Conservation (phyloP, 2,329 filamentous ascomycete species). For the Fusarium multiceps region DNA sequence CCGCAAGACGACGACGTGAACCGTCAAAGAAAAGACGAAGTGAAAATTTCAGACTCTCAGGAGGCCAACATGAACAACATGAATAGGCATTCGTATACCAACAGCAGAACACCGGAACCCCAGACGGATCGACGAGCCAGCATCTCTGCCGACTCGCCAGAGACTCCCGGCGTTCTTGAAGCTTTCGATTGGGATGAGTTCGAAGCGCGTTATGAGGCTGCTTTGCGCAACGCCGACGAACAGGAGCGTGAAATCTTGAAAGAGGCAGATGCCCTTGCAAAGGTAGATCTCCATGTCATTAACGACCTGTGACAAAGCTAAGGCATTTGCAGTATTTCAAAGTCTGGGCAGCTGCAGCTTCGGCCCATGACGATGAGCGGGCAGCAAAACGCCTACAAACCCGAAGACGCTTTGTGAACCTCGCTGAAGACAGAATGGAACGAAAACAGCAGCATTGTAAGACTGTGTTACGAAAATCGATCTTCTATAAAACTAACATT, state of each 20-base stretch:
- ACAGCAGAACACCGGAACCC: slow-evolving; percentile 54
- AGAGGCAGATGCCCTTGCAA: slow-evolving; percentile 75
- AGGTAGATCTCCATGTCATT: slow-evolving; percentile 56
- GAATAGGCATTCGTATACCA: slow-evolving; percentile 34
- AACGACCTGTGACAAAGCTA: background rate
- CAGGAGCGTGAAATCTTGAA: slow-evolving; percentile 73
- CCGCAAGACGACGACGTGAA: slow-evolving; percentile 36
- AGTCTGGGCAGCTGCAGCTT: slow-evolving; percentile 80
- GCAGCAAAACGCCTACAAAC: slow-evolving; percentile 85
- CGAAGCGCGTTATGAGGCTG: slow-evolving; percentile 73
- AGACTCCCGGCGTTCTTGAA: slow-evolving; percentile 64
- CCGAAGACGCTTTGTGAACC: slow-evolving; percentile 78
- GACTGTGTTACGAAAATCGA: slow-evolving; percentile 47
- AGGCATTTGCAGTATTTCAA: slow-evolving; percentile 73
- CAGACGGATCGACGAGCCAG: slow-evolving; percentile 49
- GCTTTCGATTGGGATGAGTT: slow-evolving; percentile 84
- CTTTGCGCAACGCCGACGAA: slow-evolving; percentile 70
- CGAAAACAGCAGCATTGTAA: slow-evolving; percentile 84
- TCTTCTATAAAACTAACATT: slow-evolving; percentile 31
- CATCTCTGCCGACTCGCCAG: slow-evolving; percentile 54
- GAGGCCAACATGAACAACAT: slow-evolving; percentile 40
- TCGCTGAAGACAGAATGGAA: slow-evolving; percentile 76
- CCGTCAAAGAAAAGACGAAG: slow-evolving; percentile 21
- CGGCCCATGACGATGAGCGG: slow-evolving; percentile 78
- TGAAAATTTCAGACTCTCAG: slow-evolving; percentile 18